Evolutionary conservation across 495 filamentous ascomycete genomes (phyloP).

Genomic region (Podospora comata): DNA sequence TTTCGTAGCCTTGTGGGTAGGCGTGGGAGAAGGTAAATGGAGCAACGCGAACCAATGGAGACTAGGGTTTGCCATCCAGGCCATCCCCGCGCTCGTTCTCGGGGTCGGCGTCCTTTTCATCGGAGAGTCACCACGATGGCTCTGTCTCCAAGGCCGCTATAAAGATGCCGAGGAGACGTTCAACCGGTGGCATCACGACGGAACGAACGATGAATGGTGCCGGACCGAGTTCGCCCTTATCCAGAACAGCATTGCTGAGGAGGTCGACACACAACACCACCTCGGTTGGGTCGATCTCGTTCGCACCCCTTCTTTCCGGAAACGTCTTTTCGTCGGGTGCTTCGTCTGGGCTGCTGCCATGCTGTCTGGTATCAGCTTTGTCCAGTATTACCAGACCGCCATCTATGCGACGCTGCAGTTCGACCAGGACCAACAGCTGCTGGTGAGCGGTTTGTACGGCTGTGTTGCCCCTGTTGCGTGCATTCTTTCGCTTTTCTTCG

Average conservation of each 20-base stretch:
- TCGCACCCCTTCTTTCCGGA: conserved; percentile 44
- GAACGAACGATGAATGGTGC: conserved; percentile 45
- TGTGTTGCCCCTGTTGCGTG: conserved; percentile 52
- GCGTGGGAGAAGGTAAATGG: conserved; percentile 41
- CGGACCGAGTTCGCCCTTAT: conserved; percentile 48
- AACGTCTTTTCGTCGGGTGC: conserved; percentile 50
- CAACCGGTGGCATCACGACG: conserved; percentile 43
- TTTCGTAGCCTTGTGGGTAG: conserved; percentile 43
- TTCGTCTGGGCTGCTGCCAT: conserved; percentile 55
- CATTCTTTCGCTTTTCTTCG: conserved; percentile 48
- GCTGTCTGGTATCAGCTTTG: conserved; percentile 52
- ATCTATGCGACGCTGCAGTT: conserved; percentile 51
- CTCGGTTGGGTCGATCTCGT: conserved; percentile 48
- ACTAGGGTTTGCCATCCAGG: conserved; percentile 55
- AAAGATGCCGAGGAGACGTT: conserved; percentile 45
- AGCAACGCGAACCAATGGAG: conserved; percentile 47
- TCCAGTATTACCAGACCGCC: conserved; percentile 50
- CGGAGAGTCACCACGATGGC: conserved; percentile 56
- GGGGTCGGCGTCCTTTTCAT: conserved; percentile 50
- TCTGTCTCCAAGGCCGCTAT: conserved; percentile 50
- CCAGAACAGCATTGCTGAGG: conserved; percentile 42
- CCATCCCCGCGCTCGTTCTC: conserved; percentile 49
- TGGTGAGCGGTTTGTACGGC: conserved; percentile 53
- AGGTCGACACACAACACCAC: conserved; percentile 33
- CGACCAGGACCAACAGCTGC: conserved; percentile 45